Percentiles rank a stretch among this genome's conserved stretches.
Conservation (phyloP, 2,329 filamentous ascomycete genomes). For the Colletotrichum theobromicola region DNA sequence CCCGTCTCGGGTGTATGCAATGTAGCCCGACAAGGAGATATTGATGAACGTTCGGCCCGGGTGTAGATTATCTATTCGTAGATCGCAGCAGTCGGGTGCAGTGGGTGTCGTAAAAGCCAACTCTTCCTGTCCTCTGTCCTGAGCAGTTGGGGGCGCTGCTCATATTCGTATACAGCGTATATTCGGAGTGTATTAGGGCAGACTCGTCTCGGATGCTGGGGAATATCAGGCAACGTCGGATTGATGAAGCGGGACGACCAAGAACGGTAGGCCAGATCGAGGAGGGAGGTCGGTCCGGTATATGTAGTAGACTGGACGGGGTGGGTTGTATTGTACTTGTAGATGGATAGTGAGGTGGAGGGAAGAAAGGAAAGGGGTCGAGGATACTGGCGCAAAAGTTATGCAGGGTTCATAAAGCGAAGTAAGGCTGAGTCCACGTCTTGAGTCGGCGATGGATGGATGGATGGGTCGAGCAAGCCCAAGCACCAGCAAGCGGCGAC, state of each 20-base stretch:
- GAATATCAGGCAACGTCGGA: conserved; percentile 4
- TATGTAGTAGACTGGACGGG: conserved; percentile 13
- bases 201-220: not conserved
- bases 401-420: conserved; percentile 9
- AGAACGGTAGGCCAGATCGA: not conserved
- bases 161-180: conserved; percentile 19
- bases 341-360: not conserved
- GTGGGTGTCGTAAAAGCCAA: conserved; percentile 15
- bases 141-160: conserved; percentile 23
- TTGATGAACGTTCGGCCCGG: not conserved
- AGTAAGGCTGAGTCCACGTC: conserved; percentile 17
- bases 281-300: conserved; percentile 17
- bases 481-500: not conserved
- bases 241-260: not conserved
- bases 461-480: not conserved
- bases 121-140: conserved; percentile 24
- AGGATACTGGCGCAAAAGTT: not conserved
- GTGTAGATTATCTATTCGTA: conserved; percentile 15
- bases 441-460: not conserved
- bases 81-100: conserved; percentile 8
- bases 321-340: not conserved
- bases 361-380: not conserved
- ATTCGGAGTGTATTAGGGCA: not conserved
- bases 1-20: not conserved
- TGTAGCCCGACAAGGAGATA: not conserved